phyloP scores from a whole-genome alignment of 2,329 filamentous ascomycete genomes.

The Penicillium glabrum region DNA sequence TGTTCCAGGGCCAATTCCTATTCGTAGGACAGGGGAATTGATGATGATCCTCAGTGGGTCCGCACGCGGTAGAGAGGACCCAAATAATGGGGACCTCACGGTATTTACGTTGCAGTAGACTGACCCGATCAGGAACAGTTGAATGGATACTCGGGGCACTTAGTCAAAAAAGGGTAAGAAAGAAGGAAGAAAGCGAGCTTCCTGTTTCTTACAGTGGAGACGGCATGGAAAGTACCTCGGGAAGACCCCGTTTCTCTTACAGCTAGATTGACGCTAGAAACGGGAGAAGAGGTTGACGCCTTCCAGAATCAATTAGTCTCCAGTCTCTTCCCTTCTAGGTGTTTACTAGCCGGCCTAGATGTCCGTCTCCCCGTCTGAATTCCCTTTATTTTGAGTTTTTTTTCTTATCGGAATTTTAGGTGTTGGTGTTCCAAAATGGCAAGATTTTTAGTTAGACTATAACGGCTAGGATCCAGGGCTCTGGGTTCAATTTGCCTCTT shows the following conservation, averaged over 20 bases:
- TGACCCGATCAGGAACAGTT: neutral
- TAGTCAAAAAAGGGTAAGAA: slow-evolving; percentile 4
- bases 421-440: neutral
- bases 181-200: slow-evolving; percentile 12
- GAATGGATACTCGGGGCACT: neutral
- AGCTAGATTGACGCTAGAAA: slow-evolving; percentile 30
- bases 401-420: neutral
- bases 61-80: slow-evolving; percentile 8
- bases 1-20: slow-evolving; percentile 2
- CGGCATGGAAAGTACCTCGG: slow-evolving; percentile 12
- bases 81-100: slow-evolving; percentile 9
- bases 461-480: slow-evolving; percentile 13
- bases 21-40: slow-evolving; percentile 9
- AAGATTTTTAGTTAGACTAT: neutral
- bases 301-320: neutral
- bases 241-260: slow-evolving; percentile 22
- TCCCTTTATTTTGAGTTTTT: neutral
- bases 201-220: slow-evolving; percentile 20
- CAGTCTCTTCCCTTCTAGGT: neutral
- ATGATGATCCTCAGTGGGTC: slow-evolving; percentile 15
- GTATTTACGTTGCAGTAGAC: slow-evolving; percentile 12
- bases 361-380: neutral
- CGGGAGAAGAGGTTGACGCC: slow-evolving; percentile 11
- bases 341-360: neutral
- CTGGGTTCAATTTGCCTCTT: slow-evolving; percentile 1